Base-by-base conservation (phyloP, 2,329 filamentous ascomycete genomes). In the Colletotrichum spinosum region DNA sequence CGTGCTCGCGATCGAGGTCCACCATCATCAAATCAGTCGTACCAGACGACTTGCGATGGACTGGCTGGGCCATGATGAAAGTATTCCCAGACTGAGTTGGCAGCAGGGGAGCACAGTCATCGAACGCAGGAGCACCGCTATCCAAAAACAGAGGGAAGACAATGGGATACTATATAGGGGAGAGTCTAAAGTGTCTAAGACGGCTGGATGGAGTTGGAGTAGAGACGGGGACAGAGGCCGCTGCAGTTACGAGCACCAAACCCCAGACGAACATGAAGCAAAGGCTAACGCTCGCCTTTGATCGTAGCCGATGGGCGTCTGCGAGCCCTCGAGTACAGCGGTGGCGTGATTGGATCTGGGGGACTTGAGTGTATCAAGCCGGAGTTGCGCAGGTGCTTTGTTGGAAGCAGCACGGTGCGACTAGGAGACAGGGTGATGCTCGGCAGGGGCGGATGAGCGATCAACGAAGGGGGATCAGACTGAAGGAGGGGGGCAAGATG, bases 41-140 rank as follows among this genome's bases (percentile, higher is more conserved):
- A 54, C 75, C 73, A 67, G 77, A 77, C 74, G 75, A 68, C 70
- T 69, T 72, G 62, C 73, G 72, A 58, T 69, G 70, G 42, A 71
- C 70, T 62, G 69, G 69, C 53, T 69, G 68, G 64, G 72, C 70
- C 78, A 80, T 81, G 54, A 44, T 71, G 52, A 42, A 54, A 56
- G 63, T 69, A 60, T 60, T 70, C 69, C 60, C 65, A 50, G 52
- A 53, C 46, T 56, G 53, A 38, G 15, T 57, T 44, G 52, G 17
- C 51, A 51, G 60, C 45, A 55, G 54, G 65, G 67, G 53, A 60
- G 56, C 39, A 60, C 60, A 45, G 55, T 64, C 52, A 65, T 51
- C 54, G 10, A 25, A 68, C 52, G 42, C 37, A 37, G 50, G 25
- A 49, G 4, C 45, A n/a, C n/a, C n/a, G n/a, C n/a, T n/a, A 25